Evolutionary conservation across 306 rosid genomes (phyloP).

Genomic region (Lathyrus tuberosus): DNA sequence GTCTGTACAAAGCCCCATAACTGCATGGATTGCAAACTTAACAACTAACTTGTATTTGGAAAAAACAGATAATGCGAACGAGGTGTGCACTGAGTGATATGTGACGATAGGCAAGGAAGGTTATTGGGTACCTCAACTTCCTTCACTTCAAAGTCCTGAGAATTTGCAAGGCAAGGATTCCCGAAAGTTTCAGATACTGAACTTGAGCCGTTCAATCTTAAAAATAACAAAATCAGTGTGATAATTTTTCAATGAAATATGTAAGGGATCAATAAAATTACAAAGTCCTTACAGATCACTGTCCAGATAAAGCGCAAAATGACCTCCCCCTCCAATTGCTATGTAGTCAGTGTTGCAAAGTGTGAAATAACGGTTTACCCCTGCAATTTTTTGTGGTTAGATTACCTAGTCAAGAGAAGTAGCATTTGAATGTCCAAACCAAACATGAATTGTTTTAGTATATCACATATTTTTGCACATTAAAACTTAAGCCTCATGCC

Average conservation of each 20-base stretch:
- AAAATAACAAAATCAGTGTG: constrained; percentile 18
- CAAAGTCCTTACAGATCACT: constrained; percentile 75
- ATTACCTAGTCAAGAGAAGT: constrained; percentile 27
- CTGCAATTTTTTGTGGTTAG: constrained; percentile 49
- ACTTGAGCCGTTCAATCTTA: constrained; percentile 89
- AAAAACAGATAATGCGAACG: neutral
- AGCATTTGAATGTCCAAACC: constrained; percentile 13
- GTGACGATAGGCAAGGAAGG: neutral
- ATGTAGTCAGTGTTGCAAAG: constrained; percentile 70
- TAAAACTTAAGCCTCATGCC: no score
- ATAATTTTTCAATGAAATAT: neutral
- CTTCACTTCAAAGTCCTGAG: constrained; percentile 83
- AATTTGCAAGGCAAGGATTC: constrained; percentile 90
- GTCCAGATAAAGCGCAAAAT: constrained; percentile 87
- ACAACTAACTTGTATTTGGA: neutral
- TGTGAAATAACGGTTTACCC: constrained; percentile 84
- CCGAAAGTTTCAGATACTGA: constrained; percentile 85
- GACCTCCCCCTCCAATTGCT: constrained; percentile 91
- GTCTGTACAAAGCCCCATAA: constrained; percentile 89
- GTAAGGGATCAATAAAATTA: neutral
- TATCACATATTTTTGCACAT: no score
- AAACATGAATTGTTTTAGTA: neutral
- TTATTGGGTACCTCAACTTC: constrained; percentile 76
- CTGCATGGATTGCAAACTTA: constrained; percentile 52
- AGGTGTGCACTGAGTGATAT: neutral